Base-by-base conservation (phyloP, 75 land plant species). In the Chamaecyparis obtusa region DNA sequence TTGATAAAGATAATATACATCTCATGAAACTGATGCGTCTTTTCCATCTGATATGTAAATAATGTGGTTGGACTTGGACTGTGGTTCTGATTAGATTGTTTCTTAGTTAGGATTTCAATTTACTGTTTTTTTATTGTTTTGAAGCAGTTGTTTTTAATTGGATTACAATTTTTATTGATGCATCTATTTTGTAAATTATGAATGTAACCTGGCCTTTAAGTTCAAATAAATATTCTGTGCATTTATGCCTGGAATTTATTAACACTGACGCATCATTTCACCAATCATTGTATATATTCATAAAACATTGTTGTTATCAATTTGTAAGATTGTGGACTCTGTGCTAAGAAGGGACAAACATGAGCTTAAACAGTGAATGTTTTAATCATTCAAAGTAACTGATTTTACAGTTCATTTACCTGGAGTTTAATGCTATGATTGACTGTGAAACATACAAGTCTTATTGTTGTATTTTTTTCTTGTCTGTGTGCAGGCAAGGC, bases 401-500 rank as follows among this genome's bases (percentile, higher is more conserved):
- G n/a, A 85, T 67, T 83, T 9, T 57, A 57, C 9, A 30, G 55
- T 83, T 88, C 46, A 49, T 37, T 21, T 57, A 19, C 64, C 24
- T 57, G 64, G 64, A 2, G 41, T 39, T 39, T 39, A 39, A 39
- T 39, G 41, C 41, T 39, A 39, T 39, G 41, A 39, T 39, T 39
- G 41, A 39, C 41, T 1, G 1, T 39, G 41, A 57, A 79, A 35
- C 37, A 60, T 27, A 30, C 49, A 19, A 33, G 80, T 37, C 19
- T 67, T 79, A 54, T 32, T 80, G 30, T 32, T 35, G 35, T 89
- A 6, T 77, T 77, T 48, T 39, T 56, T n/a, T 27, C 84, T 49
- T 88, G 85, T 57, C 24, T 88, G n/a, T 35, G 27, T 33, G 32
- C 84, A 90, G 92, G 86, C 85, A 84, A 87, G 54, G 46, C 85